Evolutionary conservation across 805 yeast species (phyloP), one percentile per base, ranked within the genome.

Genomic region (Komagataella kurtzmanii): DNA sequence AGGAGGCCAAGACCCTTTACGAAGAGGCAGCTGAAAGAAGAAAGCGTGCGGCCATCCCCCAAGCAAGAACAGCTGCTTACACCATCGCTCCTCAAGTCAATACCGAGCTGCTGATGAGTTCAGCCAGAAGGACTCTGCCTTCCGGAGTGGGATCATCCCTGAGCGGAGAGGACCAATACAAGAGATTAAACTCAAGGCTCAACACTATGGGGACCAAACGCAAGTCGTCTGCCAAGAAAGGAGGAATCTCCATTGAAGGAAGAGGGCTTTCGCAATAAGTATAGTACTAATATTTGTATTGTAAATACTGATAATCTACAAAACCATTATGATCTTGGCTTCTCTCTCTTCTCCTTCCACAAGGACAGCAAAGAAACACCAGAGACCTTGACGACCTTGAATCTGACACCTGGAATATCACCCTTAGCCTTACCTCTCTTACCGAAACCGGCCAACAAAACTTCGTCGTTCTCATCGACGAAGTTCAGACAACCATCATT

Each of bases 351-450:
- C 84, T 95, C 99, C 84, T 91, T 93, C 97, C 97, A 93, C 77
- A 93, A 85, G 75, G 99, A 99, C 74, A 90, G 83, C 77, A 93
- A 84, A 67, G 99, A 93, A 70, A 95, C 99, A 87, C 99, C 99
- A 67, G 99, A 88, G 68, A 93, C 99, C 84, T 93, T 93, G 75
- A 93, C 99, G 74, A 93, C 99, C 88, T 93, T 93, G 89, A 93
- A 93, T 87, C 99, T 93, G 74, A 93, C 99, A 88, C 99, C 99
- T 77, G 99, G 99, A 73, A 93, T 91, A 90, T 93, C 99, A 84
- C 99, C 99, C 95, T 93, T 93, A 76, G 99, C 99, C 85, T 93
- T 93, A 83, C 99, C 99, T 85, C 96, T 93, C 82, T 98, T 89
- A 88, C 99, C 99, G 89, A 93, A 93, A 84, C 99, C 99, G 70